A percentile compares a stretch with the other conserved stretches of the same genome.
Evolutionary conservation across 345 rosid genomes (phyloP).

Genomic region (Rhizophora apiculata): DNA sequence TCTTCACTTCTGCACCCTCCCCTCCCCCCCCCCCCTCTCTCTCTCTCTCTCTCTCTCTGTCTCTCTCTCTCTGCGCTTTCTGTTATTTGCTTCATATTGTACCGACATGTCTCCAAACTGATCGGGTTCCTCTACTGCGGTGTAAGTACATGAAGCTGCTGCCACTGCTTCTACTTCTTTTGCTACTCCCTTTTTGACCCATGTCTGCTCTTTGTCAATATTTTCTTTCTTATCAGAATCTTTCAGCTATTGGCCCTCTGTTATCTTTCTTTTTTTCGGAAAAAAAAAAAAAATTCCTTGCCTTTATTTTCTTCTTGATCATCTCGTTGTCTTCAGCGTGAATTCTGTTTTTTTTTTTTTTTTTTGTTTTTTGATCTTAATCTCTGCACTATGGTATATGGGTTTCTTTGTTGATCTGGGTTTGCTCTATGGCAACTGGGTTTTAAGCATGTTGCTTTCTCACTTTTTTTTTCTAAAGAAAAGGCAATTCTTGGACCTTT

Average conservation of each 20-base stretch:
- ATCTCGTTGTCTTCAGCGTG: background rate
- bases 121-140: constrained; percentile 49
- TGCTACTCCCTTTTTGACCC: background rate
- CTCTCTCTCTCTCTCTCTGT: background rate
- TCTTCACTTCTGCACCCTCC: too few relatives aligned
- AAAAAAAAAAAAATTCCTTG: background rate
- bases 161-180: constrained; percentile 7
- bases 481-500: too few relatives aligned
- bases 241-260: background rate
- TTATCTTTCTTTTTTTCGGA: background rate
- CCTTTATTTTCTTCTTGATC: constrained; percentile 3
- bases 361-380: background rate
- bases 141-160: constrained; percentile 28
- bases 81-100: constrained; percentile 46
- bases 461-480: too few relatives aligned
- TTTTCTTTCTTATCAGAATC: background rate
- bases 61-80: constrained; percentile 9
- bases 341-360: constrained; percentile 1
- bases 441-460: constrained; percentile 8
- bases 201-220: too few relatives aligned
- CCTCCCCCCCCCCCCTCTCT: background rate
- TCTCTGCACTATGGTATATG: background rate
- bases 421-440: constrained; percentile 12
- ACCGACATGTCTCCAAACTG: constrained; percentile 69
- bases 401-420: background rate